A percentile compares a stretch with the other conserved stretches of the same genome.
Conservation (phyloP, 495 filamentous ascomycete species). For the Penicillium simplicissimum region DNA sequence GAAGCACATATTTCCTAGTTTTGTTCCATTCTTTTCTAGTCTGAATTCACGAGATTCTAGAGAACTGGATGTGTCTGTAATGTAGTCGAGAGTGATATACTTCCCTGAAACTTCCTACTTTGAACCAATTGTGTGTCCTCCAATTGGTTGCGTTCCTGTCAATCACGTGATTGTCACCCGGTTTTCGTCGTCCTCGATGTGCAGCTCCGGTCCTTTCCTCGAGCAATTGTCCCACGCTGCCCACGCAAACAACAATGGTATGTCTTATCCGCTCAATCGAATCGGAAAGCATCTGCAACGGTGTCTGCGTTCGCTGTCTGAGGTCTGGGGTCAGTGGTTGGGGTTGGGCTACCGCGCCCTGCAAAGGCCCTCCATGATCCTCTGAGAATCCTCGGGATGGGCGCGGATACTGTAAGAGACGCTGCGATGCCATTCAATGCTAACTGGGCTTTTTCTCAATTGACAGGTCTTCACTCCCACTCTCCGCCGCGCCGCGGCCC, state of each 20-base stretch:
- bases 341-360: slow-evolving; percentile 14
- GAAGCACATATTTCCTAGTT: slow-evolving; percentile 27
- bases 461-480: slow-evolving; percentile 43
- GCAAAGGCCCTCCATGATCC: neutral
- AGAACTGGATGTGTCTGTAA: neutral
- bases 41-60: slow-evolving; percentile 7
- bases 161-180: slow-evolving; percentile 34
- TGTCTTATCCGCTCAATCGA: slow-evolving; percentile 10
- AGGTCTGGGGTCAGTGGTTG: neutral
- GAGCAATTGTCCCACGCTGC: slow-evolving; percentile 34
- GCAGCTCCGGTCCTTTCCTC: slow-evolving; percentile 28
- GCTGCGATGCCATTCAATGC: slow-evolving; percentile 17
- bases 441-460: slow-evolving; percentile 19
- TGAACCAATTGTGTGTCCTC: neutral
- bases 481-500: slow-evolving; percentile 46
- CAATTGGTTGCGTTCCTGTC: slow-evolving; percentile 32
- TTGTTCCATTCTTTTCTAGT: neutral
- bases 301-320: neutral
- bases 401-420: slow-evolving; percentile 4
- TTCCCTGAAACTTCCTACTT: neutral
- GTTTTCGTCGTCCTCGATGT: slow-evolving; percentile 41
- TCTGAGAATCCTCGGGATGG: slow-evolving; percentile 15
- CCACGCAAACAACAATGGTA: slow-evolving; percentile 37
- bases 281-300: neutral
- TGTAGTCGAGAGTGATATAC: neutral